Percentiles rank a stretch among this genome's conserved stretches.
These are phyloP conservation scores for Phyllosticta paracitricarpa DNA, from an alignment of 2,329 filamentous ascomycete genomes.

Conservation along the genomic window DNA sequence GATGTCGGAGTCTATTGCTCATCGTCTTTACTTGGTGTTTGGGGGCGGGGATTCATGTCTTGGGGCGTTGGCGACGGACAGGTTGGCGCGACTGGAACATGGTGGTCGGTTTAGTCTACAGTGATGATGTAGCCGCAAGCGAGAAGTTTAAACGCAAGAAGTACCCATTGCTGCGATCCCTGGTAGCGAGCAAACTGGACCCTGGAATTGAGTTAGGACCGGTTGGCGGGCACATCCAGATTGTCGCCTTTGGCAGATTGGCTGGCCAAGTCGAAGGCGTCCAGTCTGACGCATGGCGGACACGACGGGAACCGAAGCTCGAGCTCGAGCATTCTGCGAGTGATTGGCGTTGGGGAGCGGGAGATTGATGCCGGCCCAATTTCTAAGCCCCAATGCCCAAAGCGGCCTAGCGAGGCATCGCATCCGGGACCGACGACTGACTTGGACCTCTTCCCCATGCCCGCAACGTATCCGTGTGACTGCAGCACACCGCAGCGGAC, in stretches of 20 bases:
- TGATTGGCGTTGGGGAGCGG: background rate
- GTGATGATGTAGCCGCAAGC: background rate
- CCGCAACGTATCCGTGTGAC: conserved; percentile 8
- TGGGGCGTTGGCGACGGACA: conserved; percentile 3
- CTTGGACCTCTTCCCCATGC: conserved; percentile 10
- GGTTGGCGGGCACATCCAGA: background rate
- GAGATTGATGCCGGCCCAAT: conserved; percentile 9
- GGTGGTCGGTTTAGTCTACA: background rate
- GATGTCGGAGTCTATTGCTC: background rate
- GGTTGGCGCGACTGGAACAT: background rate
- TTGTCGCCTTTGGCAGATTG: background rate
- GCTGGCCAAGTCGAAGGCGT: background rate
- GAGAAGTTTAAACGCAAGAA: background rate
- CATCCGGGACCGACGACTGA: conserved; percentile 7
- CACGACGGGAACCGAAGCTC: background rate
- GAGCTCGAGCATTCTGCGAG: background rate
- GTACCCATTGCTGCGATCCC: background rate
- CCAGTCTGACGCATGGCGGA: background rate
- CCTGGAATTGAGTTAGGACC: background rate
- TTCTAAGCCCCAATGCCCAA: conserved; percentile 9
- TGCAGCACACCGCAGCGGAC: background rate
- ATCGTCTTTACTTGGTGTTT: background rate
- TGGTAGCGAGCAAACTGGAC: background rate
- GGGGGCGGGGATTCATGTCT: conserved; percentile 1
- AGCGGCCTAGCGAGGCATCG: conserved; percentile 1